Evolutionary conservation across 2,329 filamentous ascomycete genomes (phyloP).

Genomic region (Didymella pinodella): DNA sequence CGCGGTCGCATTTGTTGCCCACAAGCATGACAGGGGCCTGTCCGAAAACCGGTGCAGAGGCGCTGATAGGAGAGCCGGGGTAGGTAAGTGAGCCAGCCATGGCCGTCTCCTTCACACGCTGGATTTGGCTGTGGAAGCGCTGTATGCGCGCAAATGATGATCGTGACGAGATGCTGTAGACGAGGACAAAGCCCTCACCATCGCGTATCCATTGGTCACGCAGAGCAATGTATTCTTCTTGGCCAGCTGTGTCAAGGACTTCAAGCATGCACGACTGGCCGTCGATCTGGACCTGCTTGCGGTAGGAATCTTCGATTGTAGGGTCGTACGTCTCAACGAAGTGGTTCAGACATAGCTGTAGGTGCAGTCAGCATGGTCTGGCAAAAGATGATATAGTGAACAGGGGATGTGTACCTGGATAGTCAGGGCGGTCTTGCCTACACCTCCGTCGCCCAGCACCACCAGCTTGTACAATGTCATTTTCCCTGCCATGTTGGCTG

Average conservation of each 20-base stretch:
- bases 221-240: conserved; percentile 97
- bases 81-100: conserved; percentile 76
- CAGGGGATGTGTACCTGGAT: conserved; percentile 75
- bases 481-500: conserved; percentile 76
- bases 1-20: conserved; percentile 96
- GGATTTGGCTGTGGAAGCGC: conserved; percentile 95
- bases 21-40: conserved; percentile 97
- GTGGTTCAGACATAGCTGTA: conserved; percentile 90
- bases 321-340: conserved; percentile 91
- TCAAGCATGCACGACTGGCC: conserved; percentile 96
- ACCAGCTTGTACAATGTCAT: conserved; percentile 97
- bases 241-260: conserved; percentile 94
- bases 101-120: conserved; percentile 92
- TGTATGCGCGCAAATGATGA: conserved; percentile 95
- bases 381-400: background rate
- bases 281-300: conserved; percentile 83
- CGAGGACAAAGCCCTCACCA: conserved; percentile 94
- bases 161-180: conserved; percentile 97
- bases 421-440: conserved; percentile 91
- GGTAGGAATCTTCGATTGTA: conserved; percentile 73
- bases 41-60: conserved; percentile 58
- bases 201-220: conserved; percentile 98
- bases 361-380: conserved; percentile 22
- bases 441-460: conserved; percentile 91
- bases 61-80: conserved; percentile 76